Base-by-base conservation (phyloP, 2,329 filamentous ascomycete species). In the Proliferodiscus dingleyae region DNA sequence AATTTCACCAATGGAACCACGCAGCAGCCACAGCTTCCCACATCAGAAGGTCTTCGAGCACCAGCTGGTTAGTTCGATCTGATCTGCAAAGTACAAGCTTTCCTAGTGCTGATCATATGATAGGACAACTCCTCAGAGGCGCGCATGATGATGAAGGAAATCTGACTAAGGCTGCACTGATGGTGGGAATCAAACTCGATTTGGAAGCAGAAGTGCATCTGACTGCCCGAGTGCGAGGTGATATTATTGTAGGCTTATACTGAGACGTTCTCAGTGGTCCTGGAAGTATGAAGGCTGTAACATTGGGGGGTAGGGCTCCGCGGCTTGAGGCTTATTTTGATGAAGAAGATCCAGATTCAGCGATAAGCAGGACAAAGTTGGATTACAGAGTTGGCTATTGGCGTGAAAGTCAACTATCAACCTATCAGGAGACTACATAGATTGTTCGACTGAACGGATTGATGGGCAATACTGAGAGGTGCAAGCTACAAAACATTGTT, bases 101-200 rank as follows among this genome's bases (percentile, higher is more conserved):
- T 6, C 6, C 6, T 26, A 24, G 32, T 10, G 18, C 33, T 42
- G 11, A 48, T 29, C 4, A 22, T 9, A 3, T 6, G 3, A 26
- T 29, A 76, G 74, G 75, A 44, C 68, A 72, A 53, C 71, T 81
- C 26, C 71, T 81, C 51, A 75, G 73, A 62, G 78, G 78, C 9
- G 71, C 77, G 11, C 71, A 73, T 24, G 75, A 80, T 50, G 72
- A 76, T 23, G 66, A 80, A 43, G 77, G 78, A 49, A 74, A 77
- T 55, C 67, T 75, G 48, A 81, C 78, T 64, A 64, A 73, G 32
- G 75, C 78, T 4, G 77, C 75, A 2, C 68, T 81, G 34, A 69
- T 81, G 55, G 69, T 82, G 29, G 78, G 78, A 45, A 80, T 81
- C 67, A 81, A 82, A 68, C 68, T 82, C 28, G 78, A 82, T 59